These are phyloP conservation scores for Endocalyx cinctus DNA, from an alignment of 2,329 filamentous ascomycete genomes.

Conservation along the genomic window DNA sequence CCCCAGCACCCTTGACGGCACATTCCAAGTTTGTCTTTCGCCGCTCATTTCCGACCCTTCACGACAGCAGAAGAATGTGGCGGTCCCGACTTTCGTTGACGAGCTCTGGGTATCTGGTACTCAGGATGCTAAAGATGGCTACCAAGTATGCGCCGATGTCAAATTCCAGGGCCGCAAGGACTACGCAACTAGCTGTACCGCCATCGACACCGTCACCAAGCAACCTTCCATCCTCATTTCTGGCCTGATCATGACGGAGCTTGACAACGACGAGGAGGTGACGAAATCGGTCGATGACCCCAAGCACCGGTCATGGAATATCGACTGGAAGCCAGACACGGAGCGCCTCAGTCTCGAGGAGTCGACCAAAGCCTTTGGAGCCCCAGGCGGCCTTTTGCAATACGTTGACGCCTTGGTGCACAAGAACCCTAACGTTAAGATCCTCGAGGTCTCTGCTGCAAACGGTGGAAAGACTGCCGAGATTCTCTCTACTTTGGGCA, in stretches of 20 bases:
- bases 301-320: background rate
- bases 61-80: background rate
- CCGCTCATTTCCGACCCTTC: too few species aligned
- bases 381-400: slow-evolving; percentile 1
- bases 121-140: background rate
- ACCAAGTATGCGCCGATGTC: background rate
- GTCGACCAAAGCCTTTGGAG: slow-evolving; percentile 2
- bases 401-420: slow-evolving; percentile 9
- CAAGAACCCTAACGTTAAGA: slow-evolving; percentile 11
- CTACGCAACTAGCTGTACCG: background rate
- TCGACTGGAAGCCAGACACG: background rate
- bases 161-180: background rate
- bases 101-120: background rate
- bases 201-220: background rate
- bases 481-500: slow-evolving; percentile 14
- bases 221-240: background rate
- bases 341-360: background rate
- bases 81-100: background rate
- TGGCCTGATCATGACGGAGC: background rate
- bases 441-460: slow-evolving; percentile 17
- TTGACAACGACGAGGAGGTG: background rate
- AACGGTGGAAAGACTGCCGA: slow-evolving; percentile 15
- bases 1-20: slow-evolving; percentile 12
- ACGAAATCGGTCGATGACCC: background rate
- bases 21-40: slow-evolving; percentile 12